phyloP scores from a whole-genome alignment of 805 yeast genomes.

The Candida sphagnicola region DNA sequence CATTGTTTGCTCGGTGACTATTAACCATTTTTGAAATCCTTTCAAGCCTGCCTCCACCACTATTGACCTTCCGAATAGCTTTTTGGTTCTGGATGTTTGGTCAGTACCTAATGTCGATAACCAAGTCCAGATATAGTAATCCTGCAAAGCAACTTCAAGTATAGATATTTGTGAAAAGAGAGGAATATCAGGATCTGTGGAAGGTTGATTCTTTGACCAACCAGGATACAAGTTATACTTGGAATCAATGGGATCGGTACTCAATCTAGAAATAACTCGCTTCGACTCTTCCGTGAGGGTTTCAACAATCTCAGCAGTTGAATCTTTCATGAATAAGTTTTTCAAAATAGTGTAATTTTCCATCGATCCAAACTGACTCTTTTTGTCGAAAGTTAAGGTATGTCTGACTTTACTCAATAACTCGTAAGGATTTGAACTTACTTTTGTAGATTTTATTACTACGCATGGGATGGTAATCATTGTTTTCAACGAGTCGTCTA shows the following conservation, averaged over 20 bases:
- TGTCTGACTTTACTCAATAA: slow-evolving; percentile 46
- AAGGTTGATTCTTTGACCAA: slow-evolving; percentile 18
- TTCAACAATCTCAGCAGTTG: slow-evolving; percentile 48
- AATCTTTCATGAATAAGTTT: slow-evolving; percentile 60
- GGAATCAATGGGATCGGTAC: slow-evolving; percentile 32
- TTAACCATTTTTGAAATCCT: slow-evolving; percentile 77
- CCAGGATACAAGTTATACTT: slow-evolving; percentile 39
- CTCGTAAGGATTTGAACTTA: slow-evolving; percentile 50
- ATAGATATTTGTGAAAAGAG: slow-evolving; percentile 38
- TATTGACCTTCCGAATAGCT: slow-evolving; percentile 74
- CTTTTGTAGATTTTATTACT: slow-evolving; percentile 49
- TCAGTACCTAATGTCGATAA: slow-evolving; percentile 72
- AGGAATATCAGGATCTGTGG: slow-evolving; percentile 26
- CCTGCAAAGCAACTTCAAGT: slow-evolving; percentile 69
- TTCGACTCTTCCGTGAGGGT: slow-evolving; percentile 73
- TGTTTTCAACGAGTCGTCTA: slow-evolving; percentile 28
- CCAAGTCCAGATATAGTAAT: slow-evolving; percentile 92
- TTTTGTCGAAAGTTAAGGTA: slow-evolving; percentile 64
- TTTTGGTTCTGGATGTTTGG: slow-evolving; percentile 60
- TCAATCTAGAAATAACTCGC: slow-evolving; percentile 44
- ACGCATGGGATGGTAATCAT: slow-evolving; percentile 59
- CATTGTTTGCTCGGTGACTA: slow-evolving; percentile 64
- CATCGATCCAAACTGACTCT: slow-evolving; percentile 64
- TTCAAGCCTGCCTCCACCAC: slow-evolving; percentile 78
- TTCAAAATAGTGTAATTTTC: slow-evolving; percentile 77